These are phyloP conservation scores for Geotrichum klebahnii DNA, from an alignment of 1,139 yeast genomes.

Conservation along the genomic window DNA sequence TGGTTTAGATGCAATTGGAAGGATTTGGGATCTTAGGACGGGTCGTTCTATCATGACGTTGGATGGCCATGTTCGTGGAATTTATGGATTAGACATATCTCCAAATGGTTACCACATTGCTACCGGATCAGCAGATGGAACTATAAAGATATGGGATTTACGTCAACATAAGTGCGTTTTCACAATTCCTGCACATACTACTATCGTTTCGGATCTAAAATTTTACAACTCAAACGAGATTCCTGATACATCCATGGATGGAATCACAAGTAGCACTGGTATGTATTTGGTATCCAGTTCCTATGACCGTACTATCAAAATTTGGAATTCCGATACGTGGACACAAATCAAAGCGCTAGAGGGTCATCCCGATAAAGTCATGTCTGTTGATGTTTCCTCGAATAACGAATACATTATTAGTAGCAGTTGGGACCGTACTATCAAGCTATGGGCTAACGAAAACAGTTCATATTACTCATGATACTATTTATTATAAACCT, in stretches of 20 bases:
- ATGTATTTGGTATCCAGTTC: conserved; percentile 57
- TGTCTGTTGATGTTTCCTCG: conserved; percentile 59
- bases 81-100: conserved; percentile 71
- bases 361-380: conserved; percentile 64
- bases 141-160: conserved; percentile 82
- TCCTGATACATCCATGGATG: conserved; percentile 25
- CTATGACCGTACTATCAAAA: conserved; percentile 61
- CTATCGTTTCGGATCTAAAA: conserved; percentile 62
- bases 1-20: conserved; percentile 70
- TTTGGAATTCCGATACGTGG: conserved; percentile 77
- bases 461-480: conserved; percentile 4
- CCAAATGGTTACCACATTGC: conserved; percentile 72
- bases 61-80: conserved; percentile 66
- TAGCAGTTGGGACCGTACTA: conserved; percentile 79
- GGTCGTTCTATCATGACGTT: conserved; percentile 63
- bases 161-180: conserved; percentile 48
- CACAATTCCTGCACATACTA: conserved; percentile 73
- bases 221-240: conserved; percentile 42
- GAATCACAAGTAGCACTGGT: conserved; percentile 40
- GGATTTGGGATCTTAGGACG: conserved; percentile 82
- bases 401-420: conserved; percentile 49
- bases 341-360: conserved; percentile 49
- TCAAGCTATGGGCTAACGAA: conserved; percentile 31
- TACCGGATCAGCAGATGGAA: conserved; percentile 81
- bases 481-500: no score